Base-by-base conservation (phyloP, 192 early-diverging fungal genomes). In the Podila minutissima region DNA sequence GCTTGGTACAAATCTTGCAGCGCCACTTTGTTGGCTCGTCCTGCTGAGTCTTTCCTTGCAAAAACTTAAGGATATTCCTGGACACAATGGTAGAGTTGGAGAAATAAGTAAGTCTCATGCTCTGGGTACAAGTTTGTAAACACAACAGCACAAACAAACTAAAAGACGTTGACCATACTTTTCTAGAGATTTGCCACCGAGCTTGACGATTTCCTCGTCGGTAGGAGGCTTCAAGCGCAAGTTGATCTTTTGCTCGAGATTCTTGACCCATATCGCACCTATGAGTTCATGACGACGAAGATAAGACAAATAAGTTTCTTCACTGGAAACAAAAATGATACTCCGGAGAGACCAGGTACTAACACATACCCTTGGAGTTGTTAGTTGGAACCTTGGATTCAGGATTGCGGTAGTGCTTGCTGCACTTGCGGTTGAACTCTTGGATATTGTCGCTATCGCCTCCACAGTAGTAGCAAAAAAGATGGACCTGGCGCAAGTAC, bases 391-490 rank as follows among this genome's bases (percentile, higher is more conserved):
- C 62, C 33, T 78, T 83, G 51, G 65, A 41, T 3, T 77, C 71
- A 22, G 75, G 74, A 15, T 74, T 74, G 17, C 74, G 74, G 59
- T 66, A 73, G 29, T 78, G 82, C 57, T 73, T 81, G 69, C 77
- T 81, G 62, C 95, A 95, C 65, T 93, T 91, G 69, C 96, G 92
- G 50, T 75, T 69, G 84, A 96, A 92, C 85, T 98, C 96, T 82
- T 99, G 96, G 7, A 89, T 71, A 72, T 86, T 92, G 67, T 93
- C 92, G 58, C 92, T 91, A 33, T 96, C 95, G 63, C 91, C 83
- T 15, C 93, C 95, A 70, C 93, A 95, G 88, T 99, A 99, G 88
- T 97, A 98, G 89, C 97, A 97, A 75, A 94, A 99, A 65, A 93
- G 88, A 86, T 98, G 96, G 9, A 97, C 95, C 32, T 91, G 88